Evolutionary conservation across 805 yeast species (phyloP).

Genomic region (Yamadazyma endophytica): DNA sequence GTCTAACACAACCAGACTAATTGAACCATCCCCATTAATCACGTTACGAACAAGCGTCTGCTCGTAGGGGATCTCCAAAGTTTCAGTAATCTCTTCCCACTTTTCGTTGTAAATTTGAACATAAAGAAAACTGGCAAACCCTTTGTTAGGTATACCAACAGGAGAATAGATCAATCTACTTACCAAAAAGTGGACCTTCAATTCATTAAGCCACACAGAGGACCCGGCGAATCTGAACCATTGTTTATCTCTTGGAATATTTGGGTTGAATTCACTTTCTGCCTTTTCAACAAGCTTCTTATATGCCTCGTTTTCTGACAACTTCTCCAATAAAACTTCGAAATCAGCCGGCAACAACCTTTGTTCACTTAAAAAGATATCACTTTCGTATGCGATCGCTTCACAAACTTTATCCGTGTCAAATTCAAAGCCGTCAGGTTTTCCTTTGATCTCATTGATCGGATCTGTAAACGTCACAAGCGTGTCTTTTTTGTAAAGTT

Average conservation of each 20-base stretch:
- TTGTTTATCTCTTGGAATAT: conserved; percentile 17
- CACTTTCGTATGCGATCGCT: conserved; percentile 9
- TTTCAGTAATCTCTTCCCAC: conserved; percentile 18
- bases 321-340: conserved; percentile 8
- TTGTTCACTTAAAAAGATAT: conserved; percentile 12
- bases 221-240: conserved; percentile 33
- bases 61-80: conserved; percentile 18
- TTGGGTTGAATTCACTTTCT: conserved; percentile 13
- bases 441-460: conserved; percentile 2
- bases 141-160: conserved; percentile 18
- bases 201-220: conserved; percentile 28
- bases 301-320: conserved; percentile 8
- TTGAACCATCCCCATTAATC: conserved; percentile 15
- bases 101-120: conserved; percentile 16
- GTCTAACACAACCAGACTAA: conserved; percentile 7
- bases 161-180: conserved; percentile 25
- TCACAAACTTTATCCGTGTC: conserved; percentile 13
- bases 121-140: conserved; percentile 21
- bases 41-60: conserved; percentile 10
- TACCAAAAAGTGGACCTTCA: conserved; percentile 26
- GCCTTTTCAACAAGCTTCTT: conserved; percentile 14
- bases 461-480: conserved; percentile 18
- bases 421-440: conserved; percentile 8
- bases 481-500: conserved; percentile 3
- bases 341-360: conserved; percentile 15